phyloP scores from a whole-genome alignment of 176 grass and related monocot genomes.

The Musa schizocarpa region DNA sequence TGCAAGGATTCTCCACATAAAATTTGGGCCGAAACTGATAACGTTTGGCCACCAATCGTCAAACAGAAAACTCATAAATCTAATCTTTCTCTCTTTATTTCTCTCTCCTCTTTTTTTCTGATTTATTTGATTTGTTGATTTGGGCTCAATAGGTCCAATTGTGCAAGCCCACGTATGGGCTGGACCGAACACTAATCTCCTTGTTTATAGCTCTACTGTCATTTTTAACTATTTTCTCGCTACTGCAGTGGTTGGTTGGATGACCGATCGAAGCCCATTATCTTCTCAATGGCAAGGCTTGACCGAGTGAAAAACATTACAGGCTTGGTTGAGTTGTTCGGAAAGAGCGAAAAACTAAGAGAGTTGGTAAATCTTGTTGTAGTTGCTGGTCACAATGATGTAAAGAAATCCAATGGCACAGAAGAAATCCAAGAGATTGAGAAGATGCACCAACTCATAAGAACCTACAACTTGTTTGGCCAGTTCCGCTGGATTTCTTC shows the following conservation, averaged over 20 bases:
- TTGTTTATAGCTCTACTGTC: background rate
- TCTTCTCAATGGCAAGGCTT: conserved; percentile 95
- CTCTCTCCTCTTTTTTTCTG: too few species aligned
- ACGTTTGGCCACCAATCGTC: too few species aligned
- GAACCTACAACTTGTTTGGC: conserved; percentile 62
- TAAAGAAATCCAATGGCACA: conserved; percentile 57
- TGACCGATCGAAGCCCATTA: conserved; percentile 76
- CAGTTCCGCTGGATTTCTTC: conserved; percentile 92
- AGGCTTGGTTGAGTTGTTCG: conserved; percentile 74
- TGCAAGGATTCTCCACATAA: too few species aligned
- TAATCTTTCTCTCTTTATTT: too few species aligned
- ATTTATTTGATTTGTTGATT: too few species aligned
- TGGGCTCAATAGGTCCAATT: too few species aligned
- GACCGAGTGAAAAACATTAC: conserved; percentile 93
- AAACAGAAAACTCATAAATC: too few species aligned
- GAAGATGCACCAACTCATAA: conserved; percentile 79
- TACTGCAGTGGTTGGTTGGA: conserved; percentile 65
- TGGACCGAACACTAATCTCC: too few species aligned
- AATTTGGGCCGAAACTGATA: too few species aligned
- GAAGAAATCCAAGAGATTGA: conserved; percentile 86
- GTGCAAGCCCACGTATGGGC: too few species aligned
- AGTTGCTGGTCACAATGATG: conserved; percentile 74
- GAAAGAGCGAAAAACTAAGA: conserved; percentile 42
- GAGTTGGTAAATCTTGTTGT: conserved; percentile 77
- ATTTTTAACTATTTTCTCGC: background rate